Conservation (phyloP, 225 moss, liverwort and hornwort species). For the Bryoerythrophyllum caledonicum region DNA sequence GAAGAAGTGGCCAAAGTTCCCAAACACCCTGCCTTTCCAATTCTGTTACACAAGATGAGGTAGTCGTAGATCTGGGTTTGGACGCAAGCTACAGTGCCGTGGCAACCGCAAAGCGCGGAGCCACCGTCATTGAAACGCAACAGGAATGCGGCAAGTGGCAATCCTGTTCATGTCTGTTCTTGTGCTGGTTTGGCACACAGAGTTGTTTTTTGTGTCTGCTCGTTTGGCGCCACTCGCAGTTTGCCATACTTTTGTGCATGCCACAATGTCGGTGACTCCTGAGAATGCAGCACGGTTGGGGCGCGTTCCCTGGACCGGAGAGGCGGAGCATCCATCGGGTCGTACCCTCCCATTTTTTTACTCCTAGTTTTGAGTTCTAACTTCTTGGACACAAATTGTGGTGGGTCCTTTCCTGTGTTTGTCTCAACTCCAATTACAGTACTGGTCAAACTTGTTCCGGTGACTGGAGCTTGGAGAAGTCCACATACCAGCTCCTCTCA, state of each 20-base stretch:
- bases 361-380: no score
- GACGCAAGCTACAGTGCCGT: background rate
- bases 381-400: no score
- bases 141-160: background rate
- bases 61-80: background rate
- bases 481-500: no score
- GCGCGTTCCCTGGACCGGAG: background rate
- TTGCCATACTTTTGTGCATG: background rate
- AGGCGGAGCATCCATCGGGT: no score
- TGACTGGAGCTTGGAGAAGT: no score
- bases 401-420: no score
- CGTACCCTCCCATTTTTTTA: no score
- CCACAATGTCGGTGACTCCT: background rate
- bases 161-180: no score
- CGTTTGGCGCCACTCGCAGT: background rate
- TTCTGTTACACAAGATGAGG: background rate
- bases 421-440: no score
- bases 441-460: no score
- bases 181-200: background rate
- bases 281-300: background rate
- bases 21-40: no score
- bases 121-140: slow-evolving; percentile 3
- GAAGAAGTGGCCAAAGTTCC: no score
- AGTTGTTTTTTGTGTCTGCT: background rate
- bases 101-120: background rate